A percentile compares a stretch with the other conserved stretches of the same genome.
Conservation (phyloP, 2,329 filamentous ascomycete species). For the Eutypella sp. region DNA sequence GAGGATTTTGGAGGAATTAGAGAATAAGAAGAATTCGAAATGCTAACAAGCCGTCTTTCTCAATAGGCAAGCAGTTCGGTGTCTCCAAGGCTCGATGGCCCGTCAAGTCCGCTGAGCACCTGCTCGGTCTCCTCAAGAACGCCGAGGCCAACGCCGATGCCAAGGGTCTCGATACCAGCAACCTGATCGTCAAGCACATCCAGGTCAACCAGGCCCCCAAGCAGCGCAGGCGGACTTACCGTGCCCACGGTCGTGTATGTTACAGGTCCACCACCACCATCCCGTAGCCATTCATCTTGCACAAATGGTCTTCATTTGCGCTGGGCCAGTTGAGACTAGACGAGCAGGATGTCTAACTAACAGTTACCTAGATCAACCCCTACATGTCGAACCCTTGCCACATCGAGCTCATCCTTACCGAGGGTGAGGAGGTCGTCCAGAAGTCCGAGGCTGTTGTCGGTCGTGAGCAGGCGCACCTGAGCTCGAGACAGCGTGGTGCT, state of each 20-base stretch:
- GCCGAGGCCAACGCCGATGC: slow-evolving; percentile 94
- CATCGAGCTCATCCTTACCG: slow-evolving; percentile 99
- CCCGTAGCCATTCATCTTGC: background rate
- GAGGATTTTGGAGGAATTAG: too few species aligned
- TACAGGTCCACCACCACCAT: slow-evolving; percentile 8
- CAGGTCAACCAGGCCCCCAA: slow-evolving; percentile 99
- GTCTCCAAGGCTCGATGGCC: slow-evolving; percentile 98
- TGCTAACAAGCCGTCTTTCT: slow-evolving; percentile 14
- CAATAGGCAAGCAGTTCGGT: slow-evolving; percentile 93
- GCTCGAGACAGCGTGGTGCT: slow-evolving; percentile 85
- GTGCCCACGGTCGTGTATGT: slow-evolving; percentile 99
- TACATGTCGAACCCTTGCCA: slow-evolving; percentile 99
- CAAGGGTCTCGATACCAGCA: slow-evolving; percentile 95
- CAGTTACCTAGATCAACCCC: slow-evolving; percentile 78
- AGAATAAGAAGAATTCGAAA: background rate
- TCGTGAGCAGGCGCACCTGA: slow-evolving; percentile 65
- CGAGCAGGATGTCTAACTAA: slow-evolving; percentile 17
- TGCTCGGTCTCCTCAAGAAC: slow-evolving; percentile 95
- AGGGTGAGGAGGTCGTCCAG: slow-evolving; percentile 91
- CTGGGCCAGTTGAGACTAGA: background rate
- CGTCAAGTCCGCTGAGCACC: slow-evolving; percentile 97
- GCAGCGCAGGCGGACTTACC: slow-evolving; percentile 98
- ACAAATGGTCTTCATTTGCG: background rate
- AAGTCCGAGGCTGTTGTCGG: slow-evolving; percentile 70
- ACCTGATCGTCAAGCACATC: slow-evolving; percentile 99